Evolutionary conservation across 1,139 yeast genomes (phyloP), one percentile per base, ranked within the genome.

Genomic region (Geotrichum australiense): DNA sequence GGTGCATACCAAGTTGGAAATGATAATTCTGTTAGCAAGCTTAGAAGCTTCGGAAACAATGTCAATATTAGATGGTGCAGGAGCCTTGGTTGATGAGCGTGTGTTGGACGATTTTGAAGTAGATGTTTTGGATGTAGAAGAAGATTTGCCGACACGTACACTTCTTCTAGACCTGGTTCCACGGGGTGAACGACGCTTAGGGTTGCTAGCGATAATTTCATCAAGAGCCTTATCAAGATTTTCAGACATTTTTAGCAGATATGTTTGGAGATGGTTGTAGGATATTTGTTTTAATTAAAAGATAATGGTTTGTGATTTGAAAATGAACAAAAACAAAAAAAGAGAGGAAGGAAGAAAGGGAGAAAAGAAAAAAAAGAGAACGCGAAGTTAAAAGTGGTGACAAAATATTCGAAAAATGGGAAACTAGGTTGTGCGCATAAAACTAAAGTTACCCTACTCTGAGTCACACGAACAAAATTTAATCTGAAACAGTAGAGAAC

Each of bases 201-300:
- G 75, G 64, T 66, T 70, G 51, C 85, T 68, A 50, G 94, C 74
- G 63, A 91, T 85, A 63, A 91, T 91, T 58, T 89, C 97, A 70
- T 91, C 98, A 61, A 91, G 78, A 43, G 97, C 86, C 70, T 85
- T 82, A 70, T 91, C 96, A 68, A 91, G 76, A 58, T 82, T 73
- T 53, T 79, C 67, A 53, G 81, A 74, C 81, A 76, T 76, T 47
- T 26, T 59, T n/a, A n/a, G n/a, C n/a, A n/a, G n/a, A n/a, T n/a
- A n/a, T n/a, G n/a, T n/a, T n/a, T n/a, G n/a, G n/a, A n/a, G n/a
- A n/a, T n/a, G n/a, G n/a, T n/a, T n/a, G n/a, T n/a, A n/a, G n/a
- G n/a, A n/a, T n/a, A n/a, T n/a, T n/a, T n/a, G n/a, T n/a, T n/a
- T n/a, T n/a, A n/a, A n/a, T n/a, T n/a, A n/a, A n/a, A n/a, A n/a